Evolutionary conservation across 2,329 filamentous ascomycete species (phyloP), one percentile per base, ranked within the genome.

Genomic region (Aspergillus sp.): DNA sequence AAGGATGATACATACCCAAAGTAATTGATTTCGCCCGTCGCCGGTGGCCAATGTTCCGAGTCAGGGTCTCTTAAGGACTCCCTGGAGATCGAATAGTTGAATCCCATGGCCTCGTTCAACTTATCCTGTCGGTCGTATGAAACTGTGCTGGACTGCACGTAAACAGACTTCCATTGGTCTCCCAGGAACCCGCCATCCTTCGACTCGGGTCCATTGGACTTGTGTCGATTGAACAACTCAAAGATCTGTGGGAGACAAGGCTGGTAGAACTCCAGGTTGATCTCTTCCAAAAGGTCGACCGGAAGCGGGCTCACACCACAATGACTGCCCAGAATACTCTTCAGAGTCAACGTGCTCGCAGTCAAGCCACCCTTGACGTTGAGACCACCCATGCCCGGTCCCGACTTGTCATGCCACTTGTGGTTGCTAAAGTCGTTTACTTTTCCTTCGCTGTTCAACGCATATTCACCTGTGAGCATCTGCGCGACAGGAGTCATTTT

Each of bases 21-120:
- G 49, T 74, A 75, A 50, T 74, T 74, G 46, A 66, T 55, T 41
- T 67, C 63, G 13, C 57, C 42, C n/a, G 65, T 60, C 39, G 62
- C 58, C 5, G 64, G 64, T 7, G 42, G 53, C 33, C 58, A 73
- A 51, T 62, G 57, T 46, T 66, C 65, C 2, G 66, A 62, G 0
- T 49, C 45, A 3, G 55, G 49, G 13, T 62, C 50, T 15, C 55
- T 50, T 2, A 71, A 42, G 6, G 52, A 60, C 10, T 59, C 59
- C 48, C 58, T 63, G 19, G 57, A 61, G 9, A 66, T 58, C 15
- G 53, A 58, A 19, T 58, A 49, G 3, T 57, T 52, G 44, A 65
- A 73, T 22, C 65, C 70, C 49, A 65, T 75, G 12, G 60, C 60
- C 10, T 56, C 20, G 27, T 67, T 63, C 33, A 71, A 48, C 3